Evolutionary conservation across 2,329 filamentous ascomycete species (phyloP).

Genomic region (Colletotrichum acutatum): DNA sequence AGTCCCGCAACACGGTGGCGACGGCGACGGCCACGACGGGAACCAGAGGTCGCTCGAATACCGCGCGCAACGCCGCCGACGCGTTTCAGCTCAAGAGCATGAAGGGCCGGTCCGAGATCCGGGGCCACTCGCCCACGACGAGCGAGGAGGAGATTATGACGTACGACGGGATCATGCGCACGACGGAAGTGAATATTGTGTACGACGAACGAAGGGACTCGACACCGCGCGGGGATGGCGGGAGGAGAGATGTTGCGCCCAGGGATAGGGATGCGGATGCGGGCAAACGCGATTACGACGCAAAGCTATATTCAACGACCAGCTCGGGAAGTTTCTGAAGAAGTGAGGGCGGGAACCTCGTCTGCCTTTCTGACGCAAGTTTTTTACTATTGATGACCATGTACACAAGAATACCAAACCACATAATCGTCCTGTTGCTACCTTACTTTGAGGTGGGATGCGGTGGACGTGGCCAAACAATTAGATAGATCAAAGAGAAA

Average conservation of each 20-base stretch:
- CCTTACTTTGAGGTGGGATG: background rate
- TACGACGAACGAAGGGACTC: conserved; percentile 21
- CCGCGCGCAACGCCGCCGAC: conserved; percentile 1
- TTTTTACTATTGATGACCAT: background rate
- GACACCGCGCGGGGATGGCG: background rate
- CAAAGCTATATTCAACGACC: conserved; percentile 13
- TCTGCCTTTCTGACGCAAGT: background rate
- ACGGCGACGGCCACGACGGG: conserved; percentile 12
- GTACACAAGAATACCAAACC: background rate
- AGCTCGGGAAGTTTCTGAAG: conserved; percentile 13
- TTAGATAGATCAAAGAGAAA: background rate
- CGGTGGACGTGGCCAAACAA: too few relatives aligned
- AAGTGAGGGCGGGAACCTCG: conserved; percentile 4
- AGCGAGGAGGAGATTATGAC: conserved; percentile 55
- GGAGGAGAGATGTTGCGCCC: background rate
- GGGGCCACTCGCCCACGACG: conserved; percentile 46
- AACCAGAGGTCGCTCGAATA: background rate
- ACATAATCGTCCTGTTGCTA: background rate
- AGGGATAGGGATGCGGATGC: background rate
- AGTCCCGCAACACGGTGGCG: background rate
- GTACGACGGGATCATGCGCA: conserved; percentile 50
- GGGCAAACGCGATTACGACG: background rate
- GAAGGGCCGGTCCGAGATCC: conserved; percentile 48
- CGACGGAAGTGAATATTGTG: conserved; percentile 25
- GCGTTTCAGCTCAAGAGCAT: conserved; percentile 34